Evolutionary conservation across 1,139 yeast genomes (phyloP), one percentile per base, ranked within the genome.

Genomic region (Yueomyces sp.): DNA sequence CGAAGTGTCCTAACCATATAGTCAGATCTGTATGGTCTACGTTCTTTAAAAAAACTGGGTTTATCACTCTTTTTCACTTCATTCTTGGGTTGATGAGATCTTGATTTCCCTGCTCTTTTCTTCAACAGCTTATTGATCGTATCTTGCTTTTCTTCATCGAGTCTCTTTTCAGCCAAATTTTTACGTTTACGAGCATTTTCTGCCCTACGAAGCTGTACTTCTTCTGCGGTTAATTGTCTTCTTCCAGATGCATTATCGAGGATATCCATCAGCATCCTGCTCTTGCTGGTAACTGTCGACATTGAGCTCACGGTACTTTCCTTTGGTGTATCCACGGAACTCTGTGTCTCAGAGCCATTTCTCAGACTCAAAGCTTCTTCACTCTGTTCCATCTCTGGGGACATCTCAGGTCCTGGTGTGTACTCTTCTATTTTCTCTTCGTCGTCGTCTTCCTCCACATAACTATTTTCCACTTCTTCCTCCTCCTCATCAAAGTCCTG

Each of bases 81-180:
- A 44, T 61, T 59, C 48, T 53, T 57, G 42, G 60, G 49, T 64
- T 73, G 68, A 68, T 44, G 69, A 36, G 53, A 44, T 50, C 81
- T 66, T 0, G 79, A 74, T 61, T 81, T 78, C 33, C 72, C 73
- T 36, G 96, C 96, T 48, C 96, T 71, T 61, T 91, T 78, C 62
- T 85, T 82, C 50, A 91, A 68, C 46, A 91, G 67, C 58, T 84
- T 85, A 60, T 87, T 89, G 50, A 91, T 70, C 0, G 96, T 89
- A 51, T 87, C 96, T 54, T 81, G 76, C 60, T 91, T 91, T 61
- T 91, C 98, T 60, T 86, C 96, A 56, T 87, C 97, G 36, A 85
- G 66, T 49, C 82, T 77, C 64, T 82, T 81, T 54, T 81, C 89
- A 50, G 82, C 81, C 55, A 87, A 73, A 56, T 91, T 91, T 60